phyloP scores from a whole-genome alignment of 345 rosid species.

The Hypericum perforatum region DNA sequence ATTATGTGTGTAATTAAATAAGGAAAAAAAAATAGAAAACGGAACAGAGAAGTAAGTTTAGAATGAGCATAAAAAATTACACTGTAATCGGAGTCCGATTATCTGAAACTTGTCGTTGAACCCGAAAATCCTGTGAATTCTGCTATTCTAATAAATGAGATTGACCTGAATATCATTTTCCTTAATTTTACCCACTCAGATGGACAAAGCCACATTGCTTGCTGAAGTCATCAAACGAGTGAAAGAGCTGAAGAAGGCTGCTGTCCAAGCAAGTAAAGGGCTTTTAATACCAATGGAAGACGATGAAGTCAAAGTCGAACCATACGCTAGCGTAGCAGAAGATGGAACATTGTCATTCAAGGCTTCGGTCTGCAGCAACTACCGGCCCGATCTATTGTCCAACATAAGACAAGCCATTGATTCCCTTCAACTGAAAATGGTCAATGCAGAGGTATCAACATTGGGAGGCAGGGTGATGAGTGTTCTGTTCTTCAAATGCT shows the following conservation, averaged over 20 bases:
- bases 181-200: constrained; percentile 14
- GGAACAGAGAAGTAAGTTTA: too few species aligned
- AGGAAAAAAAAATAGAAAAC: too few species aligned
- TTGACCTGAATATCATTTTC: neutral
- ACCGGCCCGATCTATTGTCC: constrained; percentile 32
- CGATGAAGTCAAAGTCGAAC: constrained; percentile 39
- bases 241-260: constrained; percentile 28
- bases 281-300: constrained; percentile 33
- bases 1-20: too few species aligned
- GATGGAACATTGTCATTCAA: constrained; percentile 23
- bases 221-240: constrained; percentile 30
- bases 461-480: constrained; percentile 41
- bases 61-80: too few species aligned
- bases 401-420: constrained; percentile 29
- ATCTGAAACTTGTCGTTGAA: too few species aligned
- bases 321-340: constrained; percentile 4
- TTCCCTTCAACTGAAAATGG: constrained; percentile 23
- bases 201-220: constrained; percentile 50
- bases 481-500: constrained; percentile 29
- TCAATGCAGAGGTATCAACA: constrained; percentile 27
- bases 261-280: constrained; percentile 25
- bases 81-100: too few species aligned
- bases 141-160: neutral
- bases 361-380: constrained; percentile 39
- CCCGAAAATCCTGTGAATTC: too few species aligned